Conservation (phyloP, 106 monocot species). For the Posidonia australis region DNA sequence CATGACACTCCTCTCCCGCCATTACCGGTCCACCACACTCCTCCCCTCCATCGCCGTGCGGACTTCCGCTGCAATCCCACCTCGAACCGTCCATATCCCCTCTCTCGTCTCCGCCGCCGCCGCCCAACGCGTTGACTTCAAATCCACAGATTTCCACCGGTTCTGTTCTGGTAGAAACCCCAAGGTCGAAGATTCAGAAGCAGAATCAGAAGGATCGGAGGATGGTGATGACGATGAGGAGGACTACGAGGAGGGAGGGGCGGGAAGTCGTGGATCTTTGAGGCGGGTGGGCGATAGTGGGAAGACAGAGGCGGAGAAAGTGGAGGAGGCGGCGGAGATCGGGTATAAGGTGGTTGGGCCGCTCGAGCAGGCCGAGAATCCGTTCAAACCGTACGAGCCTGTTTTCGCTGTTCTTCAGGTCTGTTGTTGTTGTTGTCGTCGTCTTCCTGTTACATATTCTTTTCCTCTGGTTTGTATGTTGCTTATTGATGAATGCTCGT, state of each 20-base stretch:
- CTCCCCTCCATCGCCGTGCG: not conserved
- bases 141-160: not conserved
- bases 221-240: constrained; percentile 12
- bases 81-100: not conserved
- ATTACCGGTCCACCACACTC: not conserved
- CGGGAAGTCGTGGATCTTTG: constrained; percentile 7
- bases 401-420: constrained; percentile 93
- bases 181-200: not conserved
- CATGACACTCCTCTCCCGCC: not conserved
- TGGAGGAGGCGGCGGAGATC: constrained; percentile 52
- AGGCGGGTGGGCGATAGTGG: constrained; percentile 29
- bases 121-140: not conserved
- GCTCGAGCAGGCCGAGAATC: constrained; percentile 50
- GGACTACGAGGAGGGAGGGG: constrained; percentile 15
- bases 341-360: constrained; percentile 74
- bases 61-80: not conserved
- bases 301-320: constrained; percentile 66
- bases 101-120: not conserved
- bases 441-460: not conserved
- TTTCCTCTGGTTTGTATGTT: not conserved
- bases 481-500: not conserved
- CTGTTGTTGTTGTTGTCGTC: not conserved
- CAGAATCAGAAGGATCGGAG: constrained; percentile 10
- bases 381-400: constrained; percentile 79
- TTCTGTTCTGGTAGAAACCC: not conserved